Base-by-base conservation (phyloP, 768 basidiomycete genomes). In the Boletus subcaerulescens region DNA sequence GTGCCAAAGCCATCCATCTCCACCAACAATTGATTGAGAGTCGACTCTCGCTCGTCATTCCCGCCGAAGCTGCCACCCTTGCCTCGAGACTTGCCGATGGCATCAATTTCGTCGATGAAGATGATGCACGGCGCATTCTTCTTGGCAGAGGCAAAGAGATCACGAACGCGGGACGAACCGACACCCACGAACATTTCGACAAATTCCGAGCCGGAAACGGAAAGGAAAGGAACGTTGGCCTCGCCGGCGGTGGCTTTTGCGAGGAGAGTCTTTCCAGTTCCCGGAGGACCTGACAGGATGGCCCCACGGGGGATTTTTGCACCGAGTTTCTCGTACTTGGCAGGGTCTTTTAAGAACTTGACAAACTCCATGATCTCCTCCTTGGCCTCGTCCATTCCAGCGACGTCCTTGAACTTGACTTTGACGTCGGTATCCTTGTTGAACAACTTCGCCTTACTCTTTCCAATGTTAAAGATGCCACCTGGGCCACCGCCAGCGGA, bases 181-280 rank as follows among this genome's bases (percentile, higher is more conserved):
- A 98, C 97, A 73, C 97, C 97, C 62, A 99, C 97, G 68, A 98
- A 99, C 95, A 98, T 98, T 75, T 99, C 97, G 57, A 99, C 94
- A 69, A 99, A 98, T 69, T 99, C 97, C 41, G 96, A 98, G 48
- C 97, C 97, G 45, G 96, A 98, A 40, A 98, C 97, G 22, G 93
- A 96, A 55, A 98, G 82, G 87, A 99, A 99, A 40, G 97, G 96
- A 5, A 98, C 96, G 42, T 85, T 89, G 5, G 97, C 96, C 74
- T 99, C 97, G 48, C 97, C 97, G 3, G 97, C 97, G 5, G 97
- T 98, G 3, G 97, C 97, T 72, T 99, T 99, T 12, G 97, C 97
- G 35, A 99, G 82, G 12, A 99, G 77, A 6, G 97, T 99, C 76
- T 99, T 99, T 69, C 97, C 97, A 4, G 97, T 99, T 63, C 97